These are phyloP conservation scores for Trichophyton rubrum DNA, from an alignment of 2,329 filamentous ascomycete genomes.

Conservation along the genomic window DNA sequence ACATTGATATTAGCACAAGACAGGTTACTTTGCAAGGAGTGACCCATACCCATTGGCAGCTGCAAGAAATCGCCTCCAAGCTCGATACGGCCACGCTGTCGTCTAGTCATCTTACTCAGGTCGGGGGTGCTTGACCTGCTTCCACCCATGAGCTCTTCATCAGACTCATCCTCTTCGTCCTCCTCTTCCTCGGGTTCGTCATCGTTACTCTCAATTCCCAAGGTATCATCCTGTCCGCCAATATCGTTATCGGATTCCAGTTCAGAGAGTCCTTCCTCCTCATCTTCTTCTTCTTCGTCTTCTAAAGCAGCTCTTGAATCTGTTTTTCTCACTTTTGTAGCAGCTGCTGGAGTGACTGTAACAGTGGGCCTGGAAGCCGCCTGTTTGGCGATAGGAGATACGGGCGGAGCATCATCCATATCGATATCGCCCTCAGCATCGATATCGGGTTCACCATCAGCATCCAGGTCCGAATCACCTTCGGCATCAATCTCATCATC, in stretches of 20 bases:
- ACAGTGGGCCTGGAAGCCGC: slow-evolving; percentile 25
- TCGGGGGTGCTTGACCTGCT: slow-evolving; percentile 50
- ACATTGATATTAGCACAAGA: not conserved
- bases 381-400: slow-evolving; percentile 26
- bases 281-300: slow-evolving; percentile 39
- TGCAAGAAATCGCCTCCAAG: slow-evolving; percentile 41
- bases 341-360: slow-evolving; percentile 24
- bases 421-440: slow-evolving; percentile 26
- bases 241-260: slow-evolving; percentile 33
- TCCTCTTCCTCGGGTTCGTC: slow-evolving; percentile 31
- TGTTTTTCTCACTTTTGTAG: slow-evolving; percentile 31
- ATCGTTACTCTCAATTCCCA: slow-evolving; percentile 27
- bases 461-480: slow-evolving; percentile 19
- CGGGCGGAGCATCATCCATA: slow-evolving; percentile 36
- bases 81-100: slow-evolving; percentile 50
- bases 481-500: slow-evolving; percentile 28
- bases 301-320: slow-evolving; percentile 38
- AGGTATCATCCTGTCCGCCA: slow-evolving; percentile 26
- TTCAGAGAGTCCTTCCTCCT: slow-evolving; percentile 38
- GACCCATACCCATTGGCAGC: slow-evolving; percentile 42
- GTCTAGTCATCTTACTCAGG: slow-evolving; percentile 53
- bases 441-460: slow-evolving; percentile 20
- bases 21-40: not conserved
- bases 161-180: slow-evolving; percentile 32
- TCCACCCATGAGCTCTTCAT: slow-evolving; percentile 34